A percentile compares a stretch with the other conserved stretches of the same genome.
Evolutionary conservation across 169 alveolate species (phyloP).

Genomic region (Theileria orientalis): DNA sequence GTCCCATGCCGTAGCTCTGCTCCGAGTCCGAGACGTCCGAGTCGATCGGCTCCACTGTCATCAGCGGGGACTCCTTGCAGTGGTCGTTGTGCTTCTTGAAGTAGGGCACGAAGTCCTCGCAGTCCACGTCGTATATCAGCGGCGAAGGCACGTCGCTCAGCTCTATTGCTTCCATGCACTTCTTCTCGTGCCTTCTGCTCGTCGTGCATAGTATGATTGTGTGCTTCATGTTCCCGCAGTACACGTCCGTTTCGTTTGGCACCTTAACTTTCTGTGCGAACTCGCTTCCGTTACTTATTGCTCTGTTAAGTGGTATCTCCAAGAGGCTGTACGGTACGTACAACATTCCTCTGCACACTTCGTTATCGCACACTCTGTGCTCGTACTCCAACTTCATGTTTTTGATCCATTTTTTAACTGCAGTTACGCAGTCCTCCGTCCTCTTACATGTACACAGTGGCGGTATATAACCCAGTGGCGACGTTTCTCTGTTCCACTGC

Average conservation of each 20-base stretch:
- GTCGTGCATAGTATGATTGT: conserved; percentile 70
- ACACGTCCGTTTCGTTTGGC: conserved; percentile 74
- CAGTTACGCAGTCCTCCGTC: conserved; percentile 15
- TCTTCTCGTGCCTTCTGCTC: conserved; percentile 65
- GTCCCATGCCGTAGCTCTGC: conserved; percentile 48
- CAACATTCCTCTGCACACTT: conserved; percentile 71
- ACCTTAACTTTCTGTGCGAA: conserved; percentile 57
- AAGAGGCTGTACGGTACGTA: conserved; percentile 74
- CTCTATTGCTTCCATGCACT: conserved; percentile 63
- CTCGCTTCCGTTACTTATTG: conserved; percentile 66
- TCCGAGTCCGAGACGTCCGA: conserved; percentile 62
- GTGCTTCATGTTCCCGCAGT: conserved; percentile 74
- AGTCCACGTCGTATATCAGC: conserved; percentile 57
- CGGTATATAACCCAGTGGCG: conserved; percentile 65
- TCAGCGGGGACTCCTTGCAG: conserved; percentile 28
- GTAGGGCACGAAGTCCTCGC: conserved; percentile 68
- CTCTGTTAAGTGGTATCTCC: conserved; percentile 69
- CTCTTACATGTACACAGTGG: conserved; percentile 66
- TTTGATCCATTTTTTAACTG: conserved; percentile 23
- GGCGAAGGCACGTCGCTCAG: conserved; percentile 55
- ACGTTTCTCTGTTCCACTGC: conserved; percentile 56
- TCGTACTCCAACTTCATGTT: conserved; percentile 32
- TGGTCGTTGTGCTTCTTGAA: conserved; percentile 48
- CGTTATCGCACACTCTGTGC: conserved; percentile 63
- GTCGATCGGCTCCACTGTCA: conserved; percentile 64